Base-by-base conservation (phyloP, 805 yeast species). In the Metschnikowia gelsemii region DNA sequence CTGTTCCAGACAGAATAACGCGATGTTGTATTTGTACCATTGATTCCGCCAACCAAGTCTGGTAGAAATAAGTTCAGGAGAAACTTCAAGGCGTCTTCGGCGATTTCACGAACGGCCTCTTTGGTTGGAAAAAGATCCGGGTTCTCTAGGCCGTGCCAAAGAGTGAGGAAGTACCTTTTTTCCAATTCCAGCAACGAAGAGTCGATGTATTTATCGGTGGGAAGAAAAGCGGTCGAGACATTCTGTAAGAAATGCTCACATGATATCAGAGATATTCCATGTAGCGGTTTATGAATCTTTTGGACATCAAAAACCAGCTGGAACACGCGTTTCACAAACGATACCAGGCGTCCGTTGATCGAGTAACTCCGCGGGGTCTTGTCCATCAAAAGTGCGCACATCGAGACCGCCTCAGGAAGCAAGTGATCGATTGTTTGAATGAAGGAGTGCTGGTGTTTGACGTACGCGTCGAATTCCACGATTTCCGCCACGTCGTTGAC, bases 351-450 rank as follows among this genome's bases (percentile, higher is more conserved):
- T 12, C 61, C 64, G 32, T 56, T 40, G 25, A 54, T 21, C 11
- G 8, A 8, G 9, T 22, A 8, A 5, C 34, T 13, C 5, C 18
- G 38, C 4, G 35, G 35, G 20, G 34, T 18, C 26, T 0, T 28
- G 2, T 43, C 44, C 38, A 67, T 31, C 6, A 78, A 45, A 8
- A 72, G 52, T 3, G 66, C 67, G 53, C 69, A 71, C 14, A 67
- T 47, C 20, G 56, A 44, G 35, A 63, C 63, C 54, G 62, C 63
- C 23, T 52, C 26, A 11, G 69, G 65, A 1, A 84, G 48, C 8
- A 75, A 51, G 13, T 63, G 52, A 42, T 77, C 78, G 2, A 84
- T 68, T 1, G 85, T 88, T 44, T 84, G 87, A 9, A 87, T 77
- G 21, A 75, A 76, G 0, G 90, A 78, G 50, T 79, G 71, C 52